Conservation (phyloP, 176 grass and related monocot species). For the Musa troglodytarum region DNA sequence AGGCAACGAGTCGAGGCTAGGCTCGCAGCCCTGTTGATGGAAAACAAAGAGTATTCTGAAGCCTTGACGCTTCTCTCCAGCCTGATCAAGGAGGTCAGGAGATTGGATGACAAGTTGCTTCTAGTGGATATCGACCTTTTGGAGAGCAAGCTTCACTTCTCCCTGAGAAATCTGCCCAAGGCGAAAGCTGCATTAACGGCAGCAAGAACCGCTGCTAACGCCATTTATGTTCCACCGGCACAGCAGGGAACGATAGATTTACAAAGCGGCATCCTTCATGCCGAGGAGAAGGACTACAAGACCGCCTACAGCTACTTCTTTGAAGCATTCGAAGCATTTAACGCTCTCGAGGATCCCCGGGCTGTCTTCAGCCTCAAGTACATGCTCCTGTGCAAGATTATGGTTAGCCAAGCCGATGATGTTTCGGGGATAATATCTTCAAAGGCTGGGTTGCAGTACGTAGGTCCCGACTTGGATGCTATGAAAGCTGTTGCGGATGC, state of each 20-base stretch:
- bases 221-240: constrained; percentile 80
- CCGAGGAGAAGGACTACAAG: constrained; percentile 91
- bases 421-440: constrained; percentile 63
- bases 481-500: constrained; percentile 78
- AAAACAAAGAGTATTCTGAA: constrained; percentile 74
- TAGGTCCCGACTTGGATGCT: constrained; percentile 82
- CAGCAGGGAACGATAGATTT: constrained; percentile 91
- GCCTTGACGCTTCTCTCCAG: constrained; percentile 56
- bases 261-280: constrained; percentile 85
- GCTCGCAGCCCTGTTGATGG: constrained; percentile 63
- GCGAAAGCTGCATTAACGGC: constrained; percentile 81
- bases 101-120: constrained; percentile 77
- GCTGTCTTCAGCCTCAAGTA: constrained; percentile 79
- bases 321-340: constrained; percentile 76
- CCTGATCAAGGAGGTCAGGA: constrained; percentile 85
- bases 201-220: constrained; percentile 81
- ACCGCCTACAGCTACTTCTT: constrained; percentile 89
- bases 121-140: constrained; percentile 90
- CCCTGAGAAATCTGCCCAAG: constrained; percentile 74
- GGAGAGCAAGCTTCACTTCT: constrained; percentile 91
- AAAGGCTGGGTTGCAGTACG: constrained; percentile 63
- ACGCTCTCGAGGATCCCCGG: constrained; percentile 46
- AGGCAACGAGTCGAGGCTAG: constrained; percentile 79
- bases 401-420: constrained; percentile 92
- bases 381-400: constrained; percentile 94